These are phyloP conservation scores for Cladosporium halotolerans DNA, from an alignment of 2,329 filamentous ascomycete genomes.

Conservation along the genomic window DNA sequence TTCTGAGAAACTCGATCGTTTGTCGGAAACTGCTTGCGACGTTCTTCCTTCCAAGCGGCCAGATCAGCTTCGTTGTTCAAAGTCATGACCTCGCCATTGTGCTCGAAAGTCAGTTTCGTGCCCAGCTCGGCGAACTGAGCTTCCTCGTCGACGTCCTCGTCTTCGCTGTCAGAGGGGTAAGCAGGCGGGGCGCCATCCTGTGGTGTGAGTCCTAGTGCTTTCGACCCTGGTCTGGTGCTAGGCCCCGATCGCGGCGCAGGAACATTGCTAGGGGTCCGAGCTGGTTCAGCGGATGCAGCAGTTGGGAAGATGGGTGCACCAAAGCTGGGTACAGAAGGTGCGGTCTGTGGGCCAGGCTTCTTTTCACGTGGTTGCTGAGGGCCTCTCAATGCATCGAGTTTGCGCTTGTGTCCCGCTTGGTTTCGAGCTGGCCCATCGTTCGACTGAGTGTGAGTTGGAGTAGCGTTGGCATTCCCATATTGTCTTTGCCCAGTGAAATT, in stretches of 20 bases:
- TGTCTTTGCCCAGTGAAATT: constrained; percentile 16
- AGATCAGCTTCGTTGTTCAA: constrained; percentile 60
- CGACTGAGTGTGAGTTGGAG: not conserved
- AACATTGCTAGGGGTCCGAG: not conserved
- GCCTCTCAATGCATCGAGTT: constrained; percentile 26
- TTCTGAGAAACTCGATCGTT: constrained; percentile 60
- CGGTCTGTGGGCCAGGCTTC: constrained; percentile 18
- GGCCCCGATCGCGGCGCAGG: too few relatives aligned
- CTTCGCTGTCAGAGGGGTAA: constrained; percentile 12
- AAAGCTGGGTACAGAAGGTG: constrained; percentile 29
- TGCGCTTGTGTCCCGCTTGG: constrained; percentile 28
- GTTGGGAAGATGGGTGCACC: constrained; percentile 18
- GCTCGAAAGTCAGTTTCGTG: constrained; percentile 41
- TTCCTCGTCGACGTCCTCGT: constrained; percentile 61
- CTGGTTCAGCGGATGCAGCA: constrained; percentile 13
- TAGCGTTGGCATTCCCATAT: not conserved
- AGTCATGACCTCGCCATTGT: constrained; percentile 49
- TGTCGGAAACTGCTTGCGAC: constrained; percentile 75
- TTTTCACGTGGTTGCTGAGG: constrained; percentile 13
- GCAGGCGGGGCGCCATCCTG: not conserved
- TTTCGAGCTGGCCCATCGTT: constrained; percentile 8
- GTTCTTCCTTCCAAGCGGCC: constrained; percentile 71
- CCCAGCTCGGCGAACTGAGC: constrained; percentile 36
- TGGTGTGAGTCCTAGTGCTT: constrained; percentile 4
- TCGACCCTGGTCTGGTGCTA: not conserved